These are phyloP conservation scores for Gaertneriomyces semiglobifer DNA, from an alignment of 192 early-diverging fungal species.

Conservation along the genomic window DNA sequence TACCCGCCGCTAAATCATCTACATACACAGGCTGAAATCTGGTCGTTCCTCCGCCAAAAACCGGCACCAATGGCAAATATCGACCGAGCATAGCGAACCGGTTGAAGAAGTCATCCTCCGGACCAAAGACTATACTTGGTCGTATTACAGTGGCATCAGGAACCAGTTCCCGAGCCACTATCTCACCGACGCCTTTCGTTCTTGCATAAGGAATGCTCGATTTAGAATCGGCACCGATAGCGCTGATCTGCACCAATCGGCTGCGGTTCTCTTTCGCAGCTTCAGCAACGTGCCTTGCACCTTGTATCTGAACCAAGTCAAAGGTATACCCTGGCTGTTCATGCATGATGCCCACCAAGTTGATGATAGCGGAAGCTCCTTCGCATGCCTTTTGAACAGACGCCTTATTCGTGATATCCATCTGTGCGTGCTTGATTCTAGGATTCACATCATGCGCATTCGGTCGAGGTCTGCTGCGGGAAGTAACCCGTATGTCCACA, in stretches of 20 bases:
- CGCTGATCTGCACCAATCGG: constrained; percentile 7
- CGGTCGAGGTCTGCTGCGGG: too few species aligned
- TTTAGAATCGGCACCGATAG: constrained; percentile 14
- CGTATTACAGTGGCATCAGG: constrained; percentile 8
- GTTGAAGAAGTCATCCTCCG: constrained; percentile 20
- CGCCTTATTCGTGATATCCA: constrained; percentile 2
- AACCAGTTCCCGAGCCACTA: neutral
- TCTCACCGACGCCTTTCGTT: constrained; percentile 12
- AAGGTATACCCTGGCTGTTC: constrained; percentile 14
- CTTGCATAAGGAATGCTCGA: constrained; percentile 7
- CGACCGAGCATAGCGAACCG: constrained; percentile 8
- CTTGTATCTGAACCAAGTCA: neutral
- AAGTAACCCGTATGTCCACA: too few species aligned
- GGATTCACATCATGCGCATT: too few species aligned
- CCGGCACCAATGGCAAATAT: constrained; percentile 7
- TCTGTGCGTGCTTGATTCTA: too few species aligned
- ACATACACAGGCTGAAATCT: constrained; percentile 17
- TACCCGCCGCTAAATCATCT: neutral
- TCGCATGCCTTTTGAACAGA: neutral
- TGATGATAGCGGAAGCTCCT: constrained; percentile 6
- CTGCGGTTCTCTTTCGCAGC: neutral
- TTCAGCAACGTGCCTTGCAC: neutral
- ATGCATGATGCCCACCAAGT: constrained; percentile 18
- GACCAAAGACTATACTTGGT: constrained; percentile 9
- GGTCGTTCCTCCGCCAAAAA: constrained; percentile 16